Percentiles rank a stretch among this genome's conserved stretches.
phyloP scores from a whole-genome alignment of 1,284 basidiomycete species.

The Fereydounia khargensis region DNA sequence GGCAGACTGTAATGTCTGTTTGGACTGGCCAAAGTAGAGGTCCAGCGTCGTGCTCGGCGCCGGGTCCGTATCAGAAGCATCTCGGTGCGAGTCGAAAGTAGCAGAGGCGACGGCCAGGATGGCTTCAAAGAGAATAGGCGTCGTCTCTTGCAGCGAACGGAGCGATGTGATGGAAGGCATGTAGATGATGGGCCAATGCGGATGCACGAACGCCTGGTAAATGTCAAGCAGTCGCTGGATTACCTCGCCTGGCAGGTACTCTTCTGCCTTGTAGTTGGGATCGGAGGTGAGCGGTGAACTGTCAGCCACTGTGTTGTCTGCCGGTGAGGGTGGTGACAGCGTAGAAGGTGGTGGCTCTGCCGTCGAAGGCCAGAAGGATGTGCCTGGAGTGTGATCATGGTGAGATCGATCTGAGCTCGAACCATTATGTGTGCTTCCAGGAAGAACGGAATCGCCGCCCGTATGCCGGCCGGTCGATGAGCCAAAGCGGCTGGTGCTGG shows the following conservation, averaged over 20 bases:
- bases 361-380: background rate
- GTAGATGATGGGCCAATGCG: conserved; percentile 43
- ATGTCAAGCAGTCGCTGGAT: conserved; percentile 23
- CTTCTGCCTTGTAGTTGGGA: conserved; percentile 7
- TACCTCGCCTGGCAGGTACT: conserved; percentile 16
- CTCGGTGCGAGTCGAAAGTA: conserved; percentile 21
- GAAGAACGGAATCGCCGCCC: background rate
- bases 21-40: conserved; percentile 5
- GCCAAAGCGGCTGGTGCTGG: too few relatives aligned
- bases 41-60: conserved; percentile 9
- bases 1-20: too few relatives aligned
- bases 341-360: conserved; percentile 9
- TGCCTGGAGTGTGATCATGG: background rate
- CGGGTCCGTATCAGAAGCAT: conserved; percentile 6
- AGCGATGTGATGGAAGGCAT: conserved; percentile 32
- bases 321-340: conserved; percentile 11
- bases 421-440: background rate
- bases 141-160: conserved; percentile 13
- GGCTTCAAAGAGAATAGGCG: conserved; percentile 33
- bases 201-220: conserved; percentile 34
- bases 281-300: conserved; percentile 3
- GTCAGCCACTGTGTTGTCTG: conserved; percentile 2
- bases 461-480: too few relatives aligned
- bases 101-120: conserved; percentile 33
- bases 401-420: background rate